Conservation (phyloP, 306 rosid genomes). For the Citrullus amarus region DNA sequence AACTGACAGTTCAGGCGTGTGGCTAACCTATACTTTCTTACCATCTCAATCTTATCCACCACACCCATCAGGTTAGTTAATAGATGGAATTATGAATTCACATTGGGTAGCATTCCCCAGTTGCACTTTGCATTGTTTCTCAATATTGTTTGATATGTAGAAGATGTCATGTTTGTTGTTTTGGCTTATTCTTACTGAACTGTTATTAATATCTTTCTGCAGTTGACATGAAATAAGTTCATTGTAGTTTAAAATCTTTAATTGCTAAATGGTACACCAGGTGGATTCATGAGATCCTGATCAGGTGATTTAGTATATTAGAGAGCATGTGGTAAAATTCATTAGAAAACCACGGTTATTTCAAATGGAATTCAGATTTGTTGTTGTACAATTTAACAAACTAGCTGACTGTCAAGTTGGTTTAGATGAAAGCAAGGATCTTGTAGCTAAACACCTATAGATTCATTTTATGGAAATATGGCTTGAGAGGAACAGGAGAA, state of each 20-base stretch:
- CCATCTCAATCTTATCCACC: conserved; percentile 84
- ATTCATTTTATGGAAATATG: neutral
- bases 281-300: neutral
- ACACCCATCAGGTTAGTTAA: conserved; percentile 71
- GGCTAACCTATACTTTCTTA: conserved; percentile 92
- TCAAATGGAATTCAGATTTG: neutral
- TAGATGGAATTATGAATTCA: neutral
- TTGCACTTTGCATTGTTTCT: neutral
- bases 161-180: neutral
- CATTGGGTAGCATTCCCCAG: neutral
- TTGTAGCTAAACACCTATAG: neutral
- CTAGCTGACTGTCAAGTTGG: neutral
- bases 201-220: neutral
- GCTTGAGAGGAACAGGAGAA: neutral
- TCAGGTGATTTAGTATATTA: neutral
- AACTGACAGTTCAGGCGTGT: conserved; percentile 94
- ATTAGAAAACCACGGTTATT: neutral
- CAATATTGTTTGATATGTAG: neutral
- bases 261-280: neutral
- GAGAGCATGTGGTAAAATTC: neutral
- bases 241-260: neutral
- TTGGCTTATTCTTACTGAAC: neutral
- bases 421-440: neutral
- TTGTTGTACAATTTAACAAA: neutral
- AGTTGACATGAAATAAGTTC: neutral